Evolutionary conservation across 2,329 filamentous ascomycete species (phyloP), one percentile per base, ranked within the genome.

Genomic region (Ophiocordyceps sinensis): DNA sequence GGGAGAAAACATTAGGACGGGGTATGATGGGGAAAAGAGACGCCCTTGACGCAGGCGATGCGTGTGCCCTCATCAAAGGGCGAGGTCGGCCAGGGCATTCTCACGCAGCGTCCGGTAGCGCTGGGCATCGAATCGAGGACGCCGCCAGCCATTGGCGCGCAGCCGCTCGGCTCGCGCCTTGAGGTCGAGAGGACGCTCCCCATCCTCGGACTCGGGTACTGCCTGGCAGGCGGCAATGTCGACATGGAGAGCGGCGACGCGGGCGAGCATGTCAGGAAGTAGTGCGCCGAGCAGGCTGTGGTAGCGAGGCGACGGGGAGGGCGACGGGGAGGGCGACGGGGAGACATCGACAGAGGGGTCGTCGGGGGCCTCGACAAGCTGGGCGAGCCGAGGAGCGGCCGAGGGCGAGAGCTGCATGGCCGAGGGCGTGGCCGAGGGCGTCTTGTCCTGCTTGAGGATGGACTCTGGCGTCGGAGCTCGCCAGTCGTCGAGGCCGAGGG

Each of bases 91-190:
- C 42, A 77, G 55, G 32, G 66, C 72, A 39, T 58, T 63, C 48
- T 71, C 68, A 13, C 70, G 59, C 9, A 77, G 58, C 17, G 63
- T 62, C 51, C 73, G 67, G 50, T 78, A 77, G 31, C 69, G 63
- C 36, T 59, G 54, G 6, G 59, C 57, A 45, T 78, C 68, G 47
- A 78, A 78, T 19, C 73, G 66, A 47, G 67, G 67, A 26, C 74
- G 60, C 50, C 65, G 65, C 73, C 74, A 77, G 3, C 72, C 72
- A 39, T 51, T 62, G n/a, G 65, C 65, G 17, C 71, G 66, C 11
- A 78, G 56, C 10, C 67, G 63, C 55, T 73, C 70, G 47, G 77
- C 75, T 21, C 73, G 65, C 7, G 67, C 62, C 43, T 63, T 60
- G 3, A 73, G 56, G 29, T 73, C 68, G 15, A 63, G 49, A 2